phyloP scores from a whole-genome alignment of 495 filamentous ascomycete genomes.

The Aspergillus kassunensis region DNA sequence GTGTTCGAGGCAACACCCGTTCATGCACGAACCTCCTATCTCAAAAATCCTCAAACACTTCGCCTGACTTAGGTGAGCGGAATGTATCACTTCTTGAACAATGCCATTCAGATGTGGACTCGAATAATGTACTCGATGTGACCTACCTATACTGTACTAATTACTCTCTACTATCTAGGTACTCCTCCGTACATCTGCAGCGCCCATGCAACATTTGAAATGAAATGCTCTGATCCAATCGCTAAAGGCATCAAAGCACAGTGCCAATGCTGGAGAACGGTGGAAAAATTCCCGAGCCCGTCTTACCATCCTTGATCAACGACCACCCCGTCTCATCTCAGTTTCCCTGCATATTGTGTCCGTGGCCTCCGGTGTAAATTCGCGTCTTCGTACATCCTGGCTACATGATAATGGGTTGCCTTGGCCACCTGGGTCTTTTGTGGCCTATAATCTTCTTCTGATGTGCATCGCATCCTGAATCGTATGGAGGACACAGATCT shows the following conservation, averaged over 20 bases:
- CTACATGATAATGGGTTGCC: slow-evolving; percentile 15
- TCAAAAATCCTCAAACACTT: too few species aligned
- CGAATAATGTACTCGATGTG: not conserved
- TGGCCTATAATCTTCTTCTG: slow-evolving; percentile 13
- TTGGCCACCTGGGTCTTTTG: slow-evolving; percentile 10
- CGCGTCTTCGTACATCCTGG: slow-evolving; percentile 4
- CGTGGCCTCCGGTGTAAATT: slow-evolving; percentile 9
- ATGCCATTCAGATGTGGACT: not conserved
- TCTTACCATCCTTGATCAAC: slow-evolving; percentile 11
- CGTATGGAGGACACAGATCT: slow-evolving; percentile 5
- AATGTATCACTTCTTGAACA: not conserved
- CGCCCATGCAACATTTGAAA: slow-evolving; percentile 13
- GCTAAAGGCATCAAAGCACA: slow-evolving; percentile 19
- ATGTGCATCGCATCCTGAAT: not conserved
- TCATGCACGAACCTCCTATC: slow-evolving; percentile 16
- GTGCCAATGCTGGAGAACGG: slow-evolving; percentile 9
- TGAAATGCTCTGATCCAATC: slow-evolving; percentile 21
- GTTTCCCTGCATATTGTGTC: slow-evolving; percentile 14
- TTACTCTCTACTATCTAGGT: not conserved
- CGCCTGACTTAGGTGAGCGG: too few species aligned
- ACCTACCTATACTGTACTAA: not conserved
- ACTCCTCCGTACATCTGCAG: slow-evolving; percentile 8
- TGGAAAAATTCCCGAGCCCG: slow-evolving; percentile 10
- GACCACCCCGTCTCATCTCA: slow-evolving; percentile 1
- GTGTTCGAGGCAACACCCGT: slow-evolving; percentile 18